phyloP scores from a whole-genome alignment of 805 yeast genomes.

The Candida vaughaniae region DNA sequence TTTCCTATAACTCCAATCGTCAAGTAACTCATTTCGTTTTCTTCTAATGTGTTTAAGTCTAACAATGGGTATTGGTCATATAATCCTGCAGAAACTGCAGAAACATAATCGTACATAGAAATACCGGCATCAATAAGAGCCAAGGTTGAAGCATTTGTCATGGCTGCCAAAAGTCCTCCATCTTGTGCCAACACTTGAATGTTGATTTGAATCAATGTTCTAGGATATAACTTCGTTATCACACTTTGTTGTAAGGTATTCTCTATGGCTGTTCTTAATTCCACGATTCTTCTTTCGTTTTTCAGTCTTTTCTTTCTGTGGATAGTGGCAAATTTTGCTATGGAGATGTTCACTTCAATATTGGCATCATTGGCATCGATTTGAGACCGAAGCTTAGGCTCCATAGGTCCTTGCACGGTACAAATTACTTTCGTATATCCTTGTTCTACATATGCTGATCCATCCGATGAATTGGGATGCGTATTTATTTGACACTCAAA shows the following conservation, averaged over 20 bases:
- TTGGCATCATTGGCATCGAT: conserved; percentile 51
- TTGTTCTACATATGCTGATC: conserved; percentile 87
- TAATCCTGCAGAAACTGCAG: conserved; percentile 76
- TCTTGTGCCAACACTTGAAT: conserved; percentile 84
- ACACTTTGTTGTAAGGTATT: conserved; percentile 75
- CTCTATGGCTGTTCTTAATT: conserved; percentile 63
- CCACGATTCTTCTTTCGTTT: conserved; percentile 69
- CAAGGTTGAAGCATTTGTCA: conserved; percentile 82
- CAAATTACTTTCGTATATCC: conserved; percentile 90
- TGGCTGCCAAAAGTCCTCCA: conserved; percentile 79
- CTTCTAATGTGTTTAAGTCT: conserved; percentile 82
- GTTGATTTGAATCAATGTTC: conserved; percentile 75
- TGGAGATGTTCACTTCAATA: conserved; percentile 60
- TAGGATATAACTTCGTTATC: conserved; percentile 70
- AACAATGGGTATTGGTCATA: conserved; percentile 74
- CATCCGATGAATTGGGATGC: conserved; percentile 85
- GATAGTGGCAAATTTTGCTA: conserved; percentile 78
- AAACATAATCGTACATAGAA: conserved; percentile 87
- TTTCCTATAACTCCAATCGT: conserved; percentile 86
- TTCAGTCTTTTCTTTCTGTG: conserved; percentile 70
- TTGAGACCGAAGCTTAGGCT: conserved; percentile 62
- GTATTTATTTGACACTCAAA: conserved; percentile 82
- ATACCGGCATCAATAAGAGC: conserved; percentile 95
- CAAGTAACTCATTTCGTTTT: conserved; percentile 73
- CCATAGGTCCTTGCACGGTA: conserved; percentile 86